Evolutionary conservation across 805 yeast genomes (phyloP), one percentile per base, ranked within the genome.

Genomic region (Wickerhamomyces silvicola): DNA sequence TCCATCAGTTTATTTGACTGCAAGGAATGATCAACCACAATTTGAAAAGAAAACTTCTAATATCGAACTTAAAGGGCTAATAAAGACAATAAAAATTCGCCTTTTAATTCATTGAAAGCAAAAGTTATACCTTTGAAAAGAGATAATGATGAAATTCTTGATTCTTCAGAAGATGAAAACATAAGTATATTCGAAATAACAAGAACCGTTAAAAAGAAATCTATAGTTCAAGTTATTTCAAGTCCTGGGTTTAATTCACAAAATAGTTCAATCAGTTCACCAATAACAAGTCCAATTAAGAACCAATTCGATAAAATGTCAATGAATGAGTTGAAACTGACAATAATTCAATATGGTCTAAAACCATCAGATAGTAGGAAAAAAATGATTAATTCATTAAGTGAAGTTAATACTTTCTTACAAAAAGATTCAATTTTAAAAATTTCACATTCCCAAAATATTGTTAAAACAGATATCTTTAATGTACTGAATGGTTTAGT

Each of bases 121-220:
- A 32, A 38, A 10, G 37, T 48, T 4, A 29, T 48, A 4, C 39
- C 46, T 2, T 17, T 36, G 17, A 45, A 46, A 30, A 38, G 46
- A 20, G 22, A 31, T 18, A 25, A 15, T 4, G 25, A 32, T n/a
- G 47, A 41, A 18, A 28, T 47, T 1, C 30, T 43, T 13, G 48
- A 44, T 20, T 36, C 47, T 18, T 43, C 51, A 6, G 46, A 43
- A n/a, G 50, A 45, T 22, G 53, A 43, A 31, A 45, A 45, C 18
- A 31, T 42, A 15, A 49, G 54, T 30, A 36, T 51, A 11, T 46
- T 51, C 24, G 56, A 49, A 26, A 48, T 51, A 9, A 46, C 50
- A n/a, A 34, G 52, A 22, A 42, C 43, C 1, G 30, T 46, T 9
- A 50, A 47, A 26, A 45, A 33, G 23, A 36, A 17, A 18, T 22